Conservation (phyloP, 2,329 filamentous ascomycete species). For the Aspergillus spinulosporus region DNA sequence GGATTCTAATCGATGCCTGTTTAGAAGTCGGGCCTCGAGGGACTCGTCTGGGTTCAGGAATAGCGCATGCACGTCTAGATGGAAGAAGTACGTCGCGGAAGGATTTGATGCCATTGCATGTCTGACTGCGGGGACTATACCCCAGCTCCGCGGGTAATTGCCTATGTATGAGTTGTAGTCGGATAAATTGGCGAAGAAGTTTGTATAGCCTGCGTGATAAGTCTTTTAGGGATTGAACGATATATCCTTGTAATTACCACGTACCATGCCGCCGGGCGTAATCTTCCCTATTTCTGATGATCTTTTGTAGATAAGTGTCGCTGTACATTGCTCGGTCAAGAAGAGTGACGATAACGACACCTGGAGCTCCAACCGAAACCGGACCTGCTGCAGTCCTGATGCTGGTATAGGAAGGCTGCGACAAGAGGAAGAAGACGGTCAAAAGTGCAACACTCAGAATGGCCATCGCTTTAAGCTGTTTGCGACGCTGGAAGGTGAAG, state of each 20-base stretch:
- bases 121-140: conserved; percentile 78
- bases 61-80: conserved; percentile 77
- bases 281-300: conserved; percentile 77
- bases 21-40: conserved; percentile 71
- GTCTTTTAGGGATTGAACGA: neutral
- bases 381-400: conserved; percentile 29
- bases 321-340: conserved; percentile 68
- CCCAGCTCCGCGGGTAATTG: conserved; percentile 49
- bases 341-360: conserved; percentile 79
- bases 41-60: conserved; percentile 80
- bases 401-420: conserved; percentile 39
- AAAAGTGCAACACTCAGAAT: conserved; percentile 58
- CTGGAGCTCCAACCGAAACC: conserved; percentile 38
- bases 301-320: conserved; percentile 66
- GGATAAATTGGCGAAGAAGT: conserved; percentile 74
- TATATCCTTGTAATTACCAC: conserved; percentile 25
- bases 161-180: conserved; percentile 62
- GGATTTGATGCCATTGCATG: conserved; percentile 83
- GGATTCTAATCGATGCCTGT: conserved; percentile 65
- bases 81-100: conserved; percentile 79
- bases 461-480: conserved; percentile 61
- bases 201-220: conserved; percentile 68
- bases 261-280: conserved; percentile 87
- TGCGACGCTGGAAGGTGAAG: conserved; percentile 53
- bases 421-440: conserved; percentile 62